Conservation (phyloP, 164 flowering plant genomes). For the Santalum album region DNA sequence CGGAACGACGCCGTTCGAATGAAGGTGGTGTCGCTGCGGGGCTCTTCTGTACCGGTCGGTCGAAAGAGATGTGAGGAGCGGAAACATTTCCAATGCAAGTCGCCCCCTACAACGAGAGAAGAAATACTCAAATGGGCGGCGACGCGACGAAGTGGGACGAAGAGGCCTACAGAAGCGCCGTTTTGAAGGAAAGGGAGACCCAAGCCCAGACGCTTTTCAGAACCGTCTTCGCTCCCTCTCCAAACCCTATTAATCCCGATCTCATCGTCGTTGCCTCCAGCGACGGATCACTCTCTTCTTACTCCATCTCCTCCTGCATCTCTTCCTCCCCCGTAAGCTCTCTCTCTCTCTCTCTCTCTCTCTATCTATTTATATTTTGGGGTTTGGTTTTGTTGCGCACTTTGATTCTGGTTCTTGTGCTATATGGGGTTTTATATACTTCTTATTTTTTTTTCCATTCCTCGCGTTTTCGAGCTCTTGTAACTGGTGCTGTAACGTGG, state of each 20-base stretch:
- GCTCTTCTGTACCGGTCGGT: no score
- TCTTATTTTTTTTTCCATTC: no score
- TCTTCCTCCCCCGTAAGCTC: slow-evolving; percentile 32
- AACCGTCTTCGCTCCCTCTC: slow-evolving; percentile 60
- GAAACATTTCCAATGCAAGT: no score
- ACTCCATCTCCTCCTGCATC: slow-evolving; percentile 60
- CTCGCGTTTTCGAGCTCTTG: no score
- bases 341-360: slow-evolving; percentile 4
- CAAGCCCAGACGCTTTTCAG: slow-evolving; percentile 72
- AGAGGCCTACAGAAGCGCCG: slow-evolving; percentile 51
- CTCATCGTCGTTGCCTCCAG: slow-evolving; percentile 74
- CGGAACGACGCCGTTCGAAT: no score
- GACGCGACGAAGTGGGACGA: slow-evolving; percentile 80
- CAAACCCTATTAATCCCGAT: slow-evolving; percentile 56
- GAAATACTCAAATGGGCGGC: slow-evolving; percentile 26
- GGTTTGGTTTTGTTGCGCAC: no score
- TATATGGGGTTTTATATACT: no score
- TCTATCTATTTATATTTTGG: background rate
- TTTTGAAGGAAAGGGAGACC: slow-evolving; percentile 54
- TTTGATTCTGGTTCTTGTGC: no score
- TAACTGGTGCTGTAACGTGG: no score
- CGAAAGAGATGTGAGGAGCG: no score
- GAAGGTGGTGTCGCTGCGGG: no score
- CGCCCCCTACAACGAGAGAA: no score
- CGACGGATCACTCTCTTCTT: slow-evolving; percentile 82